Base-by-base conservation (phyloP, 1,284 basidiomycete genomes). In the Ceratobasidium sp. region DNA sequence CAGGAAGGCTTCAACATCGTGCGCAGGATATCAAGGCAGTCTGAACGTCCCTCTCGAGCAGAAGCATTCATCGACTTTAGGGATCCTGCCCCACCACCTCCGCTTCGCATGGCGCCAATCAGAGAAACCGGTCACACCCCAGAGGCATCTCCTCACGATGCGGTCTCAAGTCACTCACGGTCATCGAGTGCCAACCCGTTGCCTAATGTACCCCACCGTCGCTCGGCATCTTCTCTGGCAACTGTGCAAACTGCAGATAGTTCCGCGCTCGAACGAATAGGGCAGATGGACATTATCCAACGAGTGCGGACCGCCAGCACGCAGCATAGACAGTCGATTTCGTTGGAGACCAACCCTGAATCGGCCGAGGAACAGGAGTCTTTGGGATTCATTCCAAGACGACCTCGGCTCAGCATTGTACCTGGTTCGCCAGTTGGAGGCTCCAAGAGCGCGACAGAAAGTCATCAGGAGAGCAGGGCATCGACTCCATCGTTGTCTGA, bases 31-130 rank as follows among this genome's bases (percentile, higher is more conserved):
- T 63, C 51, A 8, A 64, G 33, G 47, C 58, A 49, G 23, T 63
- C 68, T n/a, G 61, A 71, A 35, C 54, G 63, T 39, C 73, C 54
- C 39, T 75, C 53, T 26, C 65, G 67, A 42, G 49, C 45, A 20
- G 58, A 77, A 5, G 39, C 69, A 35, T 58, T 69, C 35, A 77
- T 88, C 17, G 89, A 91, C 35, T 88, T 93, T 81, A 88, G 91
- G 51, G 92, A 94, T 82, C 92, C 92, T 0, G 90, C 90, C 77
- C 91, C 92, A 1, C 88, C 88, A 5, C 92, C 92, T 1, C 85
- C 86, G 13, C 85, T 93, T 15, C 83, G 85, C 31, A 90, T 91
- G 78, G 54, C 53, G 66, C 45, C 78, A 37, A 42, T 78, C 78
- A 75, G 80, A 78, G 78, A 82, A 80, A 53, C 81, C 80, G 81